Conservation (phyloP, 2,329 filamentous ascomycete genomes). For the Talaromyces pinophilus region DNA sequence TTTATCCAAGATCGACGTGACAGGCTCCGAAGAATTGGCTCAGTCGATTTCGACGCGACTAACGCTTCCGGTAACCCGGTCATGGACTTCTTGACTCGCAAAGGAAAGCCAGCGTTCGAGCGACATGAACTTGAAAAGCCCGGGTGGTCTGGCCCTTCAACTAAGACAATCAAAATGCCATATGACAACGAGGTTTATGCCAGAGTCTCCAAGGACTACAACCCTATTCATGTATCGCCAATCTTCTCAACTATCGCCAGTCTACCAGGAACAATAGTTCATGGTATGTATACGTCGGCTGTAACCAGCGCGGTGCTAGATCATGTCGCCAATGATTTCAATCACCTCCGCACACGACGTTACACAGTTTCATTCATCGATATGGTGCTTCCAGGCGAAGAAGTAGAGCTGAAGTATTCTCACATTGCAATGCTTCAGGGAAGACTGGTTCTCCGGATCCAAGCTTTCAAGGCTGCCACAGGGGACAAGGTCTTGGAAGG, state of each 20-base stretch:
- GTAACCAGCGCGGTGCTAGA: constrained; percentile 93
- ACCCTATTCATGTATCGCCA: constrained; percentile 96
- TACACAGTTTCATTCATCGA: constrained; percentile 64
- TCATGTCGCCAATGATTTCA: constrained; percentile 82
- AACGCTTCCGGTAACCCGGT: background rate
- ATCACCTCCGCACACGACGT: constrained; percentile 63
- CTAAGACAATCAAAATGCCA: constrained; percentile 9
- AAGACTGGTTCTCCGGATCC: constrained; percentile 83
- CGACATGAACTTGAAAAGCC: constrained; percentile 4
- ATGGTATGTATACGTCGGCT: constrained; percentile 97
- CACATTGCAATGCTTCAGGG: constrained; percentile 96
- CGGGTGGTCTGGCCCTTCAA: constrained; percentile 1
- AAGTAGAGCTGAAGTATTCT: constrained; percentile 91
- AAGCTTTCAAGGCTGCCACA: constrained; percentile 90
- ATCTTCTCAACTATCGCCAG: constrained; percentile 96
- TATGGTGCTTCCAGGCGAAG: constrained; percentile 96
- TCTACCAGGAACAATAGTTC: constrained; percentile 93
- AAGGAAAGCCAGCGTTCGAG: background rate
- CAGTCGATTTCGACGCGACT: background rate
- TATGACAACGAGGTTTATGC: constrained; percentile 85
- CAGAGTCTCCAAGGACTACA: constrained; percentile 97
- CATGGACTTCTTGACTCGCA: constrained; percentile 1
- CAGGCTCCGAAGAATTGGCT: background rate
- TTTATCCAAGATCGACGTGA: constrained; percentile 61
- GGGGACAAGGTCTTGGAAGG: constrained; percentile 94